Conservation (phyloP, 345 rosid species). For the Isatis tinctoria region DNA sequence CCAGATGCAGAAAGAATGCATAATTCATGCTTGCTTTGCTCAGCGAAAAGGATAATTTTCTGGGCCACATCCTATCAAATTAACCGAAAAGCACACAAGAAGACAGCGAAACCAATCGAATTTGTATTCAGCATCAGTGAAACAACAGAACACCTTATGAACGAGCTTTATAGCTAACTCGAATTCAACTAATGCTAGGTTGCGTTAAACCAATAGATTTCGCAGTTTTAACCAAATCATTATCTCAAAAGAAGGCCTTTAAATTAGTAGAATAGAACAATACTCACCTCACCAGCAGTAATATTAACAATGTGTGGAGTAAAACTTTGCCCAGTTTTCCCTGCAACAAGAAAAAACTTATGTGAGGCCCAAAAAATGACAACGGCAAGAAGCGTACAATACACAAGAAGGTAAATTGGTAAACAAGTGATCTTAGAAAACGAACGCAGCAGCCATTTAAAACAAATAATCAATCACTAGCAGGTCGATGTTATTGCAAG, state of each 20-base stretch:
- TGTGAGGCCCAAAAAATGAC: neutral
- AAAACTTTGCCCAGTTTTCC: slow-evolving; percentile 70
- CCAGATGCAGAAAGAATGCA: slow-evolving; percentile 92
- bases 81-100: slow-evolving; percentile 23
- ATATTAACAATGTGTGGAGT: slow-evolving; percentile 69
- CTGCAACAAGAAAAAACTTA: slow-evolving; percentile 35
- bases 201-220: neutral
- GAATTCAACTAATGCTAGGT: neutral
- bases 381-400: neutral
- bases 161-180: neutral
- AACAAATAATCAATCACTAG: neutral
- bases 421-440: neutral
- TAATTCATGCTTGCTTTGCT: slow-evolving; percentile 74
- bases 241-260: neutral
- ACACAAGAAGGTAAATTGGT: neutral
- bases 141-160: neutral
- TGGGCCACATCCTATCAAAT: slow-evolving; percentile 73
- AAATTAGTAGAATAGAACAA: neutral
- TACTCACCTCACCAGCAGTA: slow-evolving; percentile 79
- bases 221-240: neutral
- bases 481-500: neutral
- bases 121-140: neutral
- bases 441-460: neutral
- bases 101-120: neutral
- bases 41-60: slow-evolving; percentile 61